Conservation (phyloP, 2,329 filamentous ascomycete genomes). For the Penicillium sp. region DNA sequence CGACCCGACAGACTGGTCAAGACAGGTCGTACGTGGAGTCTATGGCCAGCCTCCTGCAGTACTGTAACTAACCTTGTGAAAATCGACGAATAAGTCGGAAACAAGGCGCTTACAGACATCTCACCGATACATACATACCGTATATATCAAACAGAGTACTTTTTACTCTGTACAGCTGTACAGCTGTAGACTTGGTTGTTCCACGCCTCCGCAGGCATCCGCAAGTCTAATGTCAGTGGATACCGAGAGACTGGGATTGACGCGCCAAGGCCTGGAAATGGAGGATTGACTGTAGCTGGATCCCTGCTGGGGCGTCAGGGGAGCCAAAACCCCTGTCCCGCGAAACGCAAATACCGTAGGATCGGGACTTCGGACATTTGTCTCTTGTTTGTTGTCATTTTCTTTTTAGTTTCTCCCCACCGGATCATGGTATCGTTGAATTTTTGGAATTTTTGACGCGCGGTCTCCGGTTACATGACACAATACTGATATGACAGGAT, state of each 20-base stretch:
- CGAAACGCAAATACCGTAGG: background rate
- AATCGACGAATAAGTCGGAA: background rate
- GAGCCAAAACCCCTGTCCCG: background rate
- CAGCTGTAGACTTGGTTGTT: too few species aligned
- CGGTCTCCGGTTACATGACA: background rate
- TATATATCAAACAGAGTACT: background rate
- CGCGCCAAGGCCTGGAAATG: background rate
- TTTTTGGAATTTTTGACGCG: too few species aligned
- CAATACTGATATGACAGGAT: background rate
- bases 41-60: background rate
- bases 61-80: background rate
- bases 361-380: background rate
- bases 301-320: background rate
- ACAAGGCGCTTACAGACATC: background rate
- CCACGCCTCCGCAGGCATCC: background rate
- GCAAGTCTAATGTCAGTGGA: background rate
- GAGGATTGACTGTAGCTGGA: background rate
- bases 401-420: background rate
- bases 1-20: background rate
- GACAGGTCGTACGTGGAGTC: background rate
- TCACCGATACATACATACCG: background rate
- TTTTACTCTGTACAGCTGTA: background rate
- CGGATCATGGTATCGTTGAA: background rate
- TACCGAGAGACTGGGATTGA: slow-evolving; percentile 2
- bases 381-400: background rate